A percentile compares a stretch with the other conserved stretches of the same genome.
Evolutionary conservation across 2,329 filamentous ascomycete species (phyloP).

Genomic region (Acrodontium crateriforme): DNA sequence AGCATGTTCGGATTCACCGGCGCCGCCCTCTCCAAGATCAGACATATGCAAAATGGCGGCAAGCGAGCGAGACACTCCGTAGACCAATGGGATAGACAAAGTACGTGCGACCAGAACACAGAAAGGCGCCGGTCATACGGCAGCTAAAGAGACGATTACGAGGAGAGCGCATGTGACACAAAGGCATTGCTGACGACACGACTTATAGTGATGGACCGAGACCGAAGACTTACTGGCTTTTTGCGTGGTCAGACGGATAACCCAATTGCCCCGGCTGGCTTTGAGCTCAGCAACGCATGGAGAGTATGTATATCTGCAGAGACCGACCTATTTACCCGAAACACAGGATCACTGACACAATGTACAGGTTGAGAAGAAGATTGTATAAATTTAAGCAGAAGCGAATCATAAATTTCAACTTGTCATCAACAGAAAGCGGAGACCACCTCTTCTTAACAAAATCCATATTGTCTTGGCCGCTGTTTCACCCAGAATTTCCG

Average conservation of each 20-base stretch:
- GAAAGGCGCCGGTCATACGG: not conserved
- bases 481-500: too few relatives aligned
- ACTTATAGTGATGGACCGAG: slow-evolving; percentile 50
- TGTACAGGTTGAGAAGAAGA: slow-evolving; percentile 12
- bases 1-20: slow-evolving; percentile 50
- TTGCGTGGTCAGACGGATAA: slow-evolving; percentile 48
- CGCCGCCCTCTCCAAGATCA: slow-evolving; percentile 42
- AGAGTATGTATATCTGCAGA: slow-evolving; percentile 35
- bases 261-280: slow-evolving; percentile 43
- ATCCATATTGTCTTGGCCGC: too few relatives aligned
- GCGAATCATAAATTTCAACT: too few relatives aligned
- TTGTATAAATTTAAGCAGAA: too few relatives aligned
- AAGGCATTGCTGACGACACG: not conserved
- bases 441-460: too few relatives aligned
- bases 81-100: slow-evolving; percentile 52
- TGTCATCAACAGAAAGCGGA: too few relatives aligned
- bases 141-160: not conserved
- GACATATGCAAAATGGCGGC: slow-evolving; percentile 48
- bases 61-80: slow-evolving; percentile 46
- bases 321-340: not conserved
- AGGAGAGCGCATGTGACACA: not conserved
- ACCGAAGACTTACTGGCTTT: slow-evolving; percentile 47
- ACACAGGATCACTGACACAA: too few relatives aligned
- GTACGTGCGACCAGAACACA: slow-evolving; percentile 13
- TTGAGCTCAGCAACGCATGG: slow-evolving; percentile 55